Percentiles rank a stretch among this genome's conserved stretches.
These are phyloP conservation scores for Trichoderma aggressivum DNA, from an alignment of 2,329 filamentous ascomycete species.

Conservation along the genomic window DNA sequence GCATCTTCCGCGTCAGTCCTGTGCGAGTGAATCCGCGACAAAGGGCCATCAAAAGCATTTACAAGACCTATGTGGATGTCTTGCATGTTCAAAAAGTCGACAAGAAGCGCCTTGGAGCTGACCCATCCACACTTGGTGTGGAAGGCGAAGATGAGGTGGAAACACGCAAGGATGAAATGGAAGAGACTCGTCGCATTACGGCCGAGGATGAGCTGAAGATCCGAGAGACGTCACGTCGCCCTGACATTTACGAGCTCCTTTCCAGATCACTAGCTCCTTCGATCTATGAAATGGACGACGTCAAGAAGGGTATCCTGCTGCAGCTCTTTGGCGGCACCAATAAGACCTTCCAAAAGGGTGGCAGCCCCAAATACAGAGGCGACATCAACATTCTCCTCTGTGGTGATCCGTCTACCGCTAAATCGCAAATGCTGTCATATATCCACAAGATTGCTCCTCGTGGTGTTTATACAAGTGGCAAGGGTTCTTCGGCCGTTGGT, in stretches of 20 bases:
- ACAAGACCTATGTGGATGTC: slow-evolving; percentile 97
- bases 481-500: slow-evolving; percentile 77
- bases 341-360: slow-evolving; percentile 95
- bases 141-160: slow-evolving; percentile 64
- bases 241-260: slow-evolving; percentile 90
- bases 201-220: slow-evolving; percentile 90
- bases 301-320: slow-evolving; percentile 96
- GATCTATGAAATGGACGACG: slow-evolving; percentile 96
- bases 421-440: slow-evolving; percentile 91
- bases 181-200: slow-evolving; percentile 78
- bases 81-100: slow-evolving; percentile 96
- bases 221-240: slow-evolving; percentile 69
- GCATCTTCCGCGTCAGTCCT: slow-evolving; percentile 92
- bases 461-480: slow-evolving; percentile 76
- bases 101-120: slow-evolving; percentile 88
- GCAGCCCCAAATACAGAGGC: slow-evolving; percentile 90
- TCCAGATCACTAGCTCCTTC: slow-evolving; percentile 88
- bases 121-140: slow-evolving; percentile 81
- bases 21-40: slow-evolving; percentile 93
- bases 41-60: slow-evolving; percentile 87
- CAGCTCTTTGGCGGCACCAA: slow-evolving; percentile 97
- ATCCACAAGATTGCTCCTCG: slow-evolving; percentile 97
- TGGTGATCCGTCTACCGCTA: slow-evolving; percentile 93
- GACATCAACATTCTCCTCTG: slow-evolving; percentile 97
- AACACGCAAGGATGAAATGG: slow-evolving; percentile 69